Evolutionary conservation across 1,139 yeast genomes (phyloP).

Genomic region (Taphrina communis): DNA sequence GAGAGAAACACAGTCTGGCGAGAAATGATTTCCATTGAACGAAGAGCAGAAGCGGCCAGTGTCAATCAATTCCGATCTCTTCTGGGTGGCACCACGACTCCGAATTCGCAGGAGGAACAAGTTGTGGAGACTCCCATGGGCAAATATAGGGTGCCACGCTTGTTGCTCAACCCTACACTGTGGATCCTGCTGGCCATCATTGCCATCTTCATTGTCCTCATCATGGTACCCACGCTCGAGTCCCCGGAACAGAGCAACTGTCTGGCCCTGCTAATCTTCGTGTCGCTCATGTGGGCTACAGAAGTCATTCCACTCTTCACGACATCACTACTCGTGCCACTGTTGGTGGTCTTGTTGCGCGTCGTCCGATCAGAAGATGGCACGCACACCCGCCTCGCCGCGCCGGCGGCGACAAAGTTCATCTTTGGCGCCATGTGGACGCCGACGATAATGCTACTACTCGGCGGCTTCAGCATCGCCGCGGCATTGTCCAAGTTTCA

Average conservation of each 20-base stretch:
- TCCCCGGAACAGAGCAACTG: slow-evolving; percentile 74
- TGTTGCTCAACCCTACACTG: slow-evolving; percentile 45
- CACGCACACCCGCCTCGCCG: slow-evolving; percentile 60
- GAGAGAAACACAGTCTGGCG: slow-evolving; percentile 97
- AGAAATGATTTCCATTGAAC: slow-evolving; percentile 86
- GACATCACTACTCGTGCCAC: slow-evolving; percentile 80
- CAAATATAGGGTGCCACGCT: slow-evolving; percentile 44
- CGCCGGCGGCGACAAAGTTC: slow-evolving; percentile 73
- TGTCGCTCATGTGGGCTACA: slow-evolving; percentile 90
- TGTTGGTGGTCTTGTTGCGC: slow-evolving; percentile 72
- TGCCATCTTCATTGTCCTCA: slow-evolving; percentile 59
- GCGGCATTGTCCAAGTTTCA: slow-evolving; percentile 91
- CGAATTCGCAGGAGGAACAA: slow-evolving; percentile 44
- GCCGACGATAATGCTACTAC: slow-evolving; percentile 81
- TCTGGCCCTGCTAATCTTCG: slow-evolving; percentile 76
- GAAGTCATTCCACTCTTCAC: slow-evolving; percentile 89
- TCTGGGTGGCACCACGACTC: slow-evolving; percentile 30
- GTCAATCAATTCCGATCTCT: slow-evolving; percentile 36
- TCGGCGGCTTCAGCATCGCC: slow-evolving; percentile 94
- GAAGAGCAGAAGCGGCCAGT: slow-evolving; percentile 55
- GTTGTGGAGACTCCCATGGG: slow-evolving; percentile 45
- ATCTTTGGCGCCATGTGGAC: slow-evolving; percentile 93
- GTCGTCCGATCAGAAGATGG: slow-evolving; percentile 67
- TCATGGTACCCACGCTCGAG: slow-evolving; percentile 60
- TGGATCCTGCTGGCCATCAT: slow-evolving; percentile 58